Evolutionary conservation across 2,329 filamentous ascomycete genomes (phyloP).

Genomic region (Fusarium duplospermum): DNA sequence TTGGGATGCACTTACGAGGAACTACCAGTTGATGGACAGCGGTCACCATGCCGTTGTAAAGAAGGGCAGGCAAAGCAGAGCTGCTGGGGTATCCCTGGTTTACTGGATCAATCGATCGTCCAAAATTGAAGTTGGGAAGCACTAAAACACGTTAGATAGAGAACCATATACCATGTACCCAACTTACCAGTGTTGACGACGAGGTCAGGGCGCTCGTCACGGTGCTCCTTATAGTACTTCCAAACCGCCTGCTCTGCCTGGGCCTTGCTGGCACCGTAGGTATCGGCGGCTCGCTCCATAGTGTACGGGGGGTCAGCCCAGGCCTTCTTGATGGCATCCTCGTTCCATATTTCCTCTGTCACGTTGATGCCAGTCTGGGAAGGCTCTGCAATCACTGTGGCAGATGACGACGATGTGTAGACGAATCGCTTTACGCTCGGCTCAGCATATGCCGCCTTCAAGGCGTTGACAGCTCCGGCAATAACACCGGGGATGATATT

Average conservation of each 20-base stretch:
- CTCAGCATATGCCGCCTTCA: constrained; percentile 50
- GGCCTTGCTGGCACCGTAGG: constrained; percentile 55
- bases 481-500: constrained; percentile 51
- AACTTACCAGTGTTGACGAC: constrained; percentile 40
- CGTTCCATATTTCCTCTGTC: constrained; percentile 48
- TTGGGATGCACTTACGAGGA: background rate
- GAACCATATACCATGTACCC: fast-evolving
- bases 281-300: constrained; percentile 36
- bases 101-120: constrained; percentile 28
- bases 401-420: constrained; percentile 17
- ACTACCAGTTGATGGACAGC: background rate
- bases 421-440: constrained; percentile 54
- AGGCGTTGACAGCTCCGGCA: constrained; percentile 39
- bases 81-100: constrained; percentile 42
- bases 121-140: constrained; percentile 45
- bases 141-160: constrained; percentile 12
- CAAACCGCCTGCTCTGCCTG: constrained; percentile 52
- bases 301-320: constrained; percentile 52
- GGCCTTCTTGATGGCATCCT: constrained; percentile 47
- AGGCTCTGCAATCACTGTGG: background rate
- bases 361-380: background rate
- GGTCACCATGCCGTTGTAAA: constrained; percentile 38
- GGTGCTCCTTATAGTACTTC: constrained; percentile 47
- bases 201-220: constrained; percentile 40
- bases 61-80: constrained; percentile 16